Base-by-base conservation (phyloP, 1,284 basidiomycete genomes). In the Mycena citricolor region DNA sequence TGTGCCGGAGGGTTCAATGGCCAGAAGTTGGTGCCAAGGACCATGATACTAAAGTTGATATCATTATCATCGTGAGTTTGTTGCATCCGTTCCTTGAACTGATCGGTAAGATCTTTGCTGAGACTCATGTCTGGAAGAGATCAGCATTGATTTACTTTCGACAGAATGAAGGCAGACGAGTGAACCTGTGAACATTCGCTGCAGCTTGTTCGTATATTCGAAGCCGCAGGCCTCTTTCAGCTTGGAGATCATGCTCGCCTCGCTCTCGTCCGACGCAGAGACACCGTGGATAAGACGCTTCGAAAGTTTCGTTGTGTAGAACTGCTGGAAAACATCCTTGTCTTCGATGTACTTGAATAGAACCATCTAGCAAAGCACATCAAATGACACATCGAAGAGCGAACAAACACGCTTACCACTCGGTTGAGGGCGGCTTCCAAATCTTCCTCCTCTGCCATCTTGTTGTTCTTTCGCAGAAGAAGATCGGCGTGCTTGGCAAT, bases 341-440 rank as follows among this genome's bases (percentile, higher is more conserved):
- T 99, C 97, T 65, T 97, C 94, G 57, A 99, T 88, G 65, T 97
- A 99, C 68, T 97, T 97, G 86, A 99, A 99, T 41, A 99, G 74
- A 32, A 94, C 77, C 97, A 98, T 97, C 93, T 97, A 49, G n/a
- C 35, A 29, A 22, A 13, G 19, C 8, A 21, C 16, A 17, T 54
- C 20, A 52, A 44, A 26, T 31, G 39, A 30, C 4, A 10, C 44
- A 28, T 8, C 8, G 8, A 33, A 25, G n/a, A n/a, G 11, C 13
- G 10, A 25, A 30, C n/a, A 17, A 22, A 37, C 86, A n/a, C n/a
- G n/a, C n/a, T 32, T 68, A 94, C 94, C 56, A 94, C 90, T 61
- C 94, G 88, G 64, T 93, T 90, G 34, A 99, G 68, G 7, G 92
- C 89, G 38, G 85, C 81, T 65, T 99, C 95, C 11, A 99, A 72